A percentile compares a stretch with the other conserved stretches of the same genome.
Conservation (phyloP, 164 flowering plant species). For the Vitis riparia region DNA sequence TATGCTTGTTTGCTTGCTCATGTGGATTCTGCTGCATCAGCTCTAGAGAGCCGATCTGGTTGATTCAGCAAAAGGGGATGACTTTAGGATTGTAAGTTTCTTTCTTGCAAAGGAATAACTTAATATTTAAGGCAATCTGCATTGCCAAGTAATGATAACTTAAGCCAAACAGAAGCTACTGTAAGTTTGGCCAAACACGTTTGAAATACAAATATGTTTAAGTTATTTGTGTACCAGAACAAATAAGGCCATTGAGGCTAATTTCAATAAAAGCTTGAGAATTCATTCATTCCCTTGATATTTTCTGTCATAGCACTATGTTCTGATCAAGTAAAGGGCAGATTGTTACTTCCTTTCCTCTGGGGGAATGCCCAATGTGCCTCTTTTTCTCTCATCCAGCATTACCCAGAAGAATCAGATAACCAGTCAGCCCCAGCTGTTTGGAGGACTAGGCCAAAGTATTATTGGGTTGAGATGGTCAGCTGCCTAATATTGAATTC, state of each 20-base stretch:
- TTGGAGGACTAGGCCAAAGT: no score
- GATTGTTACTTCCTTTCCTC: not conserved
- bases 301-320: not conserved
- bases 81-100: not conserved
- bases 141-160: not conserved
- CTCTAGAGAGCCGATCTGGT: slow-evolving; percentile 51
- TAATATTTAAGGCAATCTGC: slow-evolving; percentile 3
- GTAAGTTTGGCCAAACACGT: slow-evolving; percentile 5
- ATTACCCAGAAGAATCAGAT: no score
- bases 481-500: no score
- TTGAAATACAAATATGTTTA: not conserved
- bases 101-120: slow-evolving; percentile 9
- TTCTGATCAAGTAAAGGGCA: not conserved
- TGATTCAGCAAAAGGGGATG: slow-evolving; percentile 17
- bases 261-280: not conserved
- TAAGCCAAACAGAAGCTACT: slow-evolving; percentile 10
- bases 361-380: no score
- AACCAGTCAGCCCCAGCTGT: no score
- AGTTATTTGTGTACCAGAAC: not conserved
- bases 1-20: slow-evolving; percentile 76
- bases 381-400: no score
- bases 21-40: slow-evolving; percentile 79
- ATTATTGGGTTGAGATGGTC: no score
- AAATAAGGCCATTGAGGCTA: not conserved
- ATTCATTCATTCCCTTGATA: not conserved